These are phyloP conservation scores for Sphagnum contortum DNA, from an alignment of 225 moss, liverwort and hornwort species.

Conservation along the genomic window DNA sequence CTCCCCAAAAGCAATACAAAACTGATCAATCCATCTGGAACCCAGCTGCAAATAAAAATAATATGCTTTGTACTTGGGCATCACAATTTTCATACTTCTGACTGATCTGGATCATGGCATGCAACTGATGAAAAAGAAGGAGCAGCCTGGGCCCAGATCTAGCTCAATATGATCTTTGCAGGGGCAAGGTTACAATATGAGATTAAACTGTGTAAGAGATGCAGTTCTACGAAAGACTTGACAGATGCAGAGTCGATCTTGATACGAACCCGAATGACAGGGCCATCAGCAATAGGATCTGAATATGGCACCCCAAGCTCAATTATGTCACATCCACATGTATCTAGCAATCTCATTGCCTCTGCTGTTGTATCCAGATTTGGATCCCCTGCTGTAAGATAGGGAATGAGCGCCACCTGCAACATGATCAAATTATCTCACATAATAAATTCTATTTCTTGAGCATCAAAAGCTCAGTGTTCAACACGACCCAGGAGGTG, in stretches of 20 bases:
- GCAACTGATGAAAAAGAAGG: no score
- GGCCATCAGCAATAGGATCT: slow-evolving; percentile 43
- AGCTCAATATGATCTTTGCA: background rate
- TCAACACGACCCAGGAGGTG: no score
- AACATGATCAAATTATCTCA: background rate
- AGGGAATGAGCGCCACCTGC: slow-evolving; percentile 43
- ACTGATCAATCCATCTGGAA: background rate
- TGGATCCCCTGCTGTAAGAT: slow-evolving; percentile 39
- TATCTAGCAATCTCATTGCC: slow-evolving; percentile 24
- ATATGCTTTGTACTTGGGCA: no score
- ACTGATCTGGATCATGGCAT: background rate
- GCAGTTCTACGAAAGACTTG: background rate
- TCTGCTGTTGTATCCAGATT: slow-evolving; percentile 26
- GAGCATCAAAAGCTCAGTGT: no score
- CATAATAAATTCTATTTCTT: no score
- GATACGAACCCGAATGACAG: slow-evolving; percentile 29
- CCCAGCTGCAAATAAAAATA: background rate
- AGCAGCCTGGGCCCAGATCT: no score
- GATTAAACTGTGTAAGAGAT: background rate
- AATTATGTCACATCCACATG: slow-evolving; percentile 27
- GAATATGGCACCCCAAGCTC: slow-evolving; percentile 43
- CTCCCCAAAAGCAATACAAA: background rate
- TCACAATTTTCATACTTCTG: background rate
- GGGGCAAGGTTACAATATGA: background rate
- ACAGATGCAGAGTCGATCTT: background rate